Conservation (phyloP, 2,329 filamentous ascomycete species). For the Epichloe sylvatica region DNA sequence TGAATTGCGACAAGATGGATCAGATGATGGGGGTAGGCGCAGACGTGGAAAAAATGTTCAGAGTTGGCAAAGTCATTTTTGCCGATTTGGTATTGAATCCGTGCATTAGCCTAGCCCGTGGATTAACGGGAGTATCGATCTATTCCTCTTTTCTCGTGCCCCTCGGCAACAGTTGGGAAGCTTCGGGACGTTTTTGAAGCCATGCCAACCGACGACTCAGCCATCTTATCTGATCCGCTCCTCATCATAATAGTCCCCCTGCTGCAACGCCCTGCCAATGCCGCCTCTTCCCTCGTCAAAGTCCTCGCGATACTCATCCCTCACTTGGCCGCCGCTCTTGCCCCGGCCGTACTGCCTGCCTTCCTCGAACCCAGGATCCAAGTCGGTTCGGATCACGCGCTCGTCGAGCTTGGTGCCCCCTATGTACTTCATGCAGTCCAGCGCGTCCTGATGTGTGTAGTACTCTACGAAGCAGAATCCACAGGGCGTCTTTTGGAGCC, state of each 20-base stretch:
- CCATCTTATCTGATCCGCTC: constrained; percentile 10
- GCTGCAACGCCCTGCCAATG: constrained; percentile 61
- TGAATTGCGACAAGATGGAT: not conserved
- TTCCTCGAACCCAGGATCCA: constrained; percentile 92
- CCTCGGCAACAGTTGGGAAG: not conserved
- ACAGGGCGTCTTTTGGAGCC: constrained; percentile 94
- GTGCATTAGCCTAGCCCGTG: not conserved
- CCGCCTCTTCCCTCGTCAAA: constrained; percentile 91
- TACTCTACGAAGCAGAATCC: constrained; percentile 99
- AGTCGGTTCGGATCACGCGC: constrained; percentile 84
- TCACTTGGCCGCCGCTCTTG: constrained; percentile 90
- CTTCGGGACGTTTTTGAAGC: too few relatives aligned
- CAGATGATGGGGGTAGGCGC: not conserved
- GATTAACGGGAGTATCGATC: too few relatives aligned
- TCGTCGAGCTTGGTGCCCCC: constrained; percentile 99
- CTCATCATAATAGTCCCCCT: constrained; percentile 19
- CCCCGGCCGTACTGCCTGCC: constrained; percentile 91
- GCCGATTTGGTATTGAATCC: not conserved
- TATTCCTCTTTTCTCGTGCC: too few relatives aligned
- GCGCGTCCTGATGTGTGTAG: constrained; percentile 90
- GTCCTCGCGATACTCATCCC: constrained; percentile 95
- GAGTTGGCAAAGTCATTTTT: not conserved
- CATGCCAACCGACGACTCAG: not conserved
- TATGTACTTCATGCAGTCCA: constrained; percentile 98
- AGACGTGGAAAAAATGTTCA: not conserved